These are phyloP conservation scores for Wickerhamomyces bovis DNA, from an alignment of 805 yeast species.

Conservation along the genomic window DNA sequence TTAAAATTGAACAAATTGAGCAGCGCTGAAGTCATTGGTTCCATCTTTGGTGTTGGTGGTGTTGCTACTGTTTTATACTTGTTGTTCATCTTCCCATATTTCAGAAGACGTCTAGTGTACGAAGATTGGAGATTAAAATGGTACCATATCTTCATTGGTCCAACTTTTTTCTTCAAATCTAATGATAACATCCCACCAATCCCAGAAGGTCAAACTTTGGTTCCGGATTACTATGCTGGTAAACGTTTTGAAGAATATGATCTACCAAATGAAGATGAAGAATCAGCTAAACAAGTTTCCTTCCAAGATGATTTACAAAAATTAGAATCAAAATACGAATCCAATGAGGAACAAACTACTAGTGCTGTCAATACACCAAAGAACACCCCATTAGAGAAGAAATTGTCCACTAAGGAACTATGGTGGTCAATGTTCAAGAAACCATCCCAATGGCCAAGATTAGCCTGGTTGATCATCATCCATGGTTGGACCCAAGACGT, in stretches of 20 bases:
- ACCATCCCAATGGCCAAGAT: constrained; percentile 50
- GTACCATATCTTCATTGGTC: constrained; percentile 54
- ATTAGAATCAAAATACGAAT: constrained; percentile 18
- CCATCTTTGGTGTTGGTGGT: constrained; percentile 60
- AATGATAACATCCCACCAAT: constrained; percentile 58
- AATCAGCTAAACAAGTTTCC: constrained; percentile 8
- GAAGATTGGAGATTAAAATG: constrained; percentile 62
- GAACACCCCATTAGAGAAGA: constrained; percentile 19
- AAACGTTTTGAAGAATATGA: constrained; percentile 33
- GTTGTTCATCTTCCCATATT: constrained; percentile 53
- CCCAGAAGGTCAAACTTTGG: constrained; percentile 50
- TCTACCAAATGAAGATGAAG: constrained; percentile 1
- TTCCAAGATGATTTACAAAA: constrained; percentile 18
- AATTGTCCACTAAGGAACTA: constrained; percentile 31
- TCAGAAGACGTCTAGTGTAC: constrained; percentile 51
- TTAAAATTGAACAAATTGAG: constrained; percentile 50
- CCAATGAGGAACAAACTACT: constrained; percentile 11
- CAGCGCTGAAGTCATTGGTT: constrained; percentile 45
- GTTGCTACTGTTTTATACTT: constrained; percentile 48
- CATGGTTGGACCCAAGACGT: constrained; percentile 67
- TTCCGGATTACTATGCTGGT: constrained; percentile 62
- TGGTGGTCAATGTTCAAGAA: constrained; percentile 35
- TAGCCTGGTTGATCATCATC: constrained; percentile 41
- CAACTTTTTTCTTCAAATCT: constrained; percentile 46
- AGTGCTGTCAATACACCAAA: not conserved